phyloP scores from a whole-genome alignment of 139 green algal species.

The Diplosphaera chodatii region DNA sequence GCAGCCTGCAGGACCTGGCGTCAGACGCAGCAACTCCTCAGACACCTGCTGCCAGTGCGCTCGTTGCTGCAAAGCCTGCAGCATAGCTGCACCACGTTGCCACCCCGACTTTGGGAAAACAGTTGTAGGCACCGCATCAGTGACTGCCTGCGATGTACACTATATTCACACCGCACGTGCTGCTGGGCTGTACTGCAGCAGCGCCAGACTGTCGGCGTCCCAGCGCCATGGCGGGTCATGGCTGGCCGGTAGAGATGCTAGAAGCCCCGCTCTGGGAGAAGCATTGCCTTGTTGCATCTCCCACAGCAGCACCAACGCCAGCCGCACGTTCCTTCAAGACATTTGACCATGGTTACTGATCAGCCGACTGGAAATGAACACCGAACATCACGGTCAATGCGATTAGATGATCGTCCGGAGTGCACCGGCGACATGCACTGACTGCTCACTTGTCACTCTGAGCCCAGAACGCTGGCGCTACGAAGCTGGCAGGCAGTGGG shows the following conservation, averaged over 20 bases:
- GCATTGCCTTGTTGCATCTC: neutral
- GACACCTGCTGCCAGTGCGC: neutral
- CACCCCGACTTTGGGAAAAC: too few species aligned
- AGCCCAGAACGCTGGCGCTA: neutral
- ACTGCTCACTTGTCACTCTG: neutral
- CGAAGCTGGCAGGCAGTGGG: neutral
- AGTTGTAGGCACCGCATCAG: too few species aligned
- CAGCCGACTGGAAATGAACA: too few species aligned
- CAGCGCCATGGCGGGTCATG: neutral
- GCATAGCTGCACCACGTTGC: too few species aligned
- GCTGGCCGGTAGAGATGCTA: neutral
- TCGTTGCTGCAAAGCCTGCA: neutral
- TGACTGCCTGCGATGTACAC: too few species aligned
- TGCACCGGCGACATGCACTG: too few species aligned
- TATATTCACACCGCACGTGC: too few species aligned
- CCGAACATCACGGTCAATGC: too few species aligned
- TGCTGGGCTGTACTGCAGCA: neutral
- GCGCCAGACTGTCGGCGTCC: neutral
- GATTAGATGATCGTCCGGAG: too few species aligned
- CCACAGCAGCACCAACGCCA: neutral
- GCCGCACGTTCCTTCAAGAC: neutral
- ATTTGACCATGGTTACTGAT: too few species aligned
- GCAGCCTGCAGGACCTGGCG: too few species aligned
- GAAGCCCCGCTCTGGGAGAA: neutral
- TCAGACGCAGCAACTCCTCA: neutral